Evolutionary conservation across 2,329 filamentous ascomycete genomes (phyloP).

Genomic region (Diaporthe citrichinensis): DNA sequence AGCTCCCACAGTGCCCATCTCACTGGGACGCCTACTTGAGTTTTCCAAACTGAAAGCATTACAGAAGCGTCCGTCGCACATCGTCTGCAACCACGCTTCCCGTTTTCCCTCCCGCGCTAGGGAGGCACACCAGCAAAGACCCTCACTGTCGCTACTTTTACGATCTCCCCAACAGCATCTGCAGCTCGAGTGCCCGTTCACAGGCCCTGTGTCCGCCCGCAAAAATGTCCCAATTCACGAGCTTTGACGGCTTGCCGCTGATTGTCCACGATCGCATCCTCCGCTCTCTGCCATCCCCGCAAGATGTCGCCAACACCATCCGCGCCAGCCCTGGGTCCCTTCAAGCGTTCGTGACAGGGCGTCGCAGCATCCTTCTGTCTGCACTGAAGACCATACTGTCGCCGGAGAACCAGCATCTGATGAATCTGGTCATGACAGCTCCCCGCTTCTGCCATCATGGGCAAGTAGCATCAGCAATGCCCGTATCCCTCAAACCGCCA

Average conservation of each 20-base stretch:
- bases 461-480: neutral
- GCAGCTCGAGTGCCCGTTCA: accelerated
- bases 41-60: neutral
- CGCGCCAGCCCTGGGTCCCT: slow-evolving; percentile 10
- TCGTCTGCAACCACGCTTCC: neutral
- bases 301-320: neutral
- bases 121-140: neutral
- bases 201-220: neutral
- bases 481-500: neutral
- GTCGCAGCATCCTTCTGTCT: neutral
- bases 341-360: neutral
- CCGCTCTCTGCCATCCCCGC: neutral
- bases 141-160: neutral
- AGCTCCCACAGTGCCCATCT: neutral
- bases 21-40: neutral
- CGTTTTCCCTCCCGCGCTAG: too few relatives aligned
- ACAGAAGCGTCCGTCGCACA: neutral
- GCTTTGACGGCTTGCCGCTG: neutral
- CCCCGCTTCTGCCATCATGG: too few relatives aligned
- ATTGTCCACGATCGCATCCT: slow-evolving; percentile 5
- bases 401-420: neutral
- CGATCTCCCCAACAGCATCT: neutral
- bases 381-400: neutral
- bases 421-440: neutral
- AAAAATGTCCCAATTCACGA: neutral